phyloP scores from a whole-genome alignment of 768 basidiomycete species.

The Boletus patriciae region DNA sequence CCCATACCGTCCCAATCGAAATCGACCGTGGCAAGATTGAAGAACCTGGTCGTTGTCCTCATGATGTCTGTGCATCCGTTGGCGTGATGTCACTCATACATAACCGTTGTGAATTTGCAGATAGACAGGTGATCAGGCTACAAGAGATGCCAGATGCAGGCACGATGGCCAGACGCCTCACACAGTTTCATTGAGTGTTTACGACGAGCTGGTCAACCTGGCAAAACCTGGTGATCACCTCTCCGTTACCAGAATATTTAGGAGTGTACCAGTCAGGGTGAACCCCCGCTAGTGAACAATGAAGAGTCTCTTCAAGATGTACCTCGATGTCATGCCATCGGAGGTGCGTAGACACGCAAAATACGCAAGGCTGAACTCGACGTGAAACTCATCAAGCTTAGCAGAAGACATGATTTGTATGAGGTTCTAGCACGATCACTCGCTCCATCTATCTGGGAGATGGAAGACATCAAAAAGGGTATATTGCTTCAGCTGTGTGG shows the following conservation, averaged over 20 bases:
- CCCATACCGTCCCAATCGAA: constrained; percentile 95
- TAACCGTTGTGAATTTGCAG: constrained; percentile 95
- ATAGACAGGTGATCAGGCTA: constrained; percentile 90
- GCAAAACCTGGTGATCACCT: constrained; percentile 94
- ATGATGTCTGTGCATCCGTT: constrained; percentile 85
- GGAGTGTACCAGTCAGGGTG: constrained; percentile 92
- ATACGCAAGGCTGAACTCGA: constrained; percentile 72
- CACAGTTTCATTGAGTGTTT: constrained; percentile 95
- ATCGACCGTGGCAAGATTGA: constrained; percentile 98
- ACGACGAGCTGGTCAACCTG: constrained; percentile 97
- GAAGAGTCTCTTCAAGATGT: constrained; percentile 97
- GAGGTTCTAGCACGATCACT: constrained; percentile 80
- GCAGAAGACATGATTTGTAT: constrained; percentile 78
- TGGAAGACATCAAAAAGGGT: constrained; percentile 99
- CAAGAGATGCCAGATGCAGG: constrained; percentile 97
- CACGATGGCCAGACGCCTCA: constrained; percentile 99
- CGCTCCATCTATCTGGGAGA: constrained; percentile 94
- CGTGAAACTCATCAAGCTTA: constrained; percentile 69
- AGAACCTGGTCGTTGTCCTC: constrained; percentile 88
- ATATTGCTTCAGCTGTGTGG: constrained; percentile 95
- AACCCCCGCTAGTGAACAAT: constrained; percentile 89
- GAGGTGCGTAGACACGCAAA: constrained; percentile 36
- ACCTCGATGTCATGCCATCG: constrained; percentile 71
- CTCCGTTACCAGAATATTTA: constrained; percentile 88
- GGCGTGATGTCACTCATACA: constrained; percentile 95